phyloP scores from a whole-genome alignment of 805 yeast genomes.

The Blastobotrys parvus region DNA sequence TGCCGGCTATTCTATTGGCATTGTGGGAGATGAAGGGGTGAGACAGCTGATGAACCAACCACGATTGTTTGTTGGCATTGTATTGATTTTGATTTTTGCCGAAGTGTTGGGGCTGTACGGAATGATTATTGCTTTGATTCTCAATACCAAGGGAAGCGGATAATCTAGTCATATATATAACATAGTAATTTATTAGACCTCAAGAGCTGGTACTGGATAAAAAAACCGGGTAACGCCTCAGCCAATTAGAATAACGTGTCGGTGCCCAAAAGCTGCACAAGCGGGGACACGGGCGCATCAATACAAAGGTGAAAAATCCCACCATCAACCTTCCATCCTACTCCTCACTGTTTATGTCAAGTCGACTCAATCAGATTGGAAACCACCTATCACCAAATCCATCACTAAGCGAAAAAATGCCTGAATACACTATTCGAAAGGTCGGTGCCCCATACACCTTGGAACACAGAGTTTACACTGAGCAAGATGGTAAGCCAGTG shows the following conservation, averaged over 20 bases:
- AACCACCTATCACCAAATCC: background rate
- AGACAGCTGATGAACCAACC: conserved; percentile 85
- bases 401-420: conserved; percentile 4
- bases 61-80: conserved; percentile 80
- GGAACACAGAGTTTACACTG: conserved; percentile 86
- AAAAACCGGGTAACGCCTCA: too few species aligned
- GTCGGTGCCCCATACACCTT: conserved; percentile 93
- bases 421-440: conserved; percentile 75
- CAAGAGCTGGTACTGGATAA: too few species aligned
- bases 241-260: too few species aligned
- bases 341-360: background rate
- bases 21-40: conserved; percentile 90
- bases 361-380: conserved; percentile 3
- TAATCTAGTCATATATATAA: too few species aligned
- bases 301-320: background rate
- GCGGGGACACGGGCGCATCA: background rate
- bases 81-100: conserved; percentile 80
- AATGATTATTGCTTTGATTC: conserved; percentile 87
- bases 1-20: conserved; percentile 93
- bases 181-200: too few species aligned
- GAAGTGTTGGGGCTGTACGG: conserved; percentile 89
- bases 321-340: background rate
- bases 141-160: conserved; percentile 35
- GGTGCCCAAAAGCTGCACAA: background rate
- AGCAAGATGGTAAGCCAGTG: conserved; percentile 87